Evolutionary conservation across 495 filamentous ascomycete species (phyloP), one percentile per base, ranked within the genome.

Genomic region (Talaromyces liani): DNA sequence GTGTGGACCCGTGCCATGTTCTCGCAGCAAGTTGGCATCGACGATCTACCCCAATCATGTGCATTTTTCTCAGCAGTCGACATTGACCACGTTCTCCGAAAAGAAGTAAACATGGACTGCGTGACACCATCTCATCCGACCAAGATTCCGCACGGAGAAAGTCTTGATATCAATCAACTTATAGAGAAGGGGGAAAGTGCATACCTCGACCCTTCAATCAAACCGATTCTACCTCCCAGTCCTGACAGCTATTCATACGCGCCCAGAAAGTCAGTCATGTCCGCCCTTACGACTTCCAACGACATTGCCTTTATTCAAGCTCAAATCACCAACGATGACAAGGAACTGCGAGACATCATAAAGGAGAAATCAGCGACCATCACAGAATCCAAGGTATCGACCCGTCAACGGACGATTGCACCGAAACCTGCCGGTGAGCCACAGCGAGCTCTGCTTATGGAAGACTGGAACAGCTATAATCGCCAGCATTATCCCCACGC

Each of bases 1-100:
- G 77, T 98, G 45, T 98, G 94, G 94, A 98, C 94, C 0, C 85
- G 94, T 47, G 92, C 91, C 63, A 95, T 98, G 88, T 98, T 98
- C 71, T 87, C 89, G 2, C 90, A 98, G 73, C 93, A 98, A 75
- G 90, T 98, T 65, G 94, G 94, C 47, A 98, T 98, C 66, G 78
- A 96, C 64, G 95, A 98, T 69, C 84, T 98, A 6, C 94, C 94
- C 2, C 94, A 97, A 71, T 85, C 87, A 4, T 96, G 92, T 68
- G 94, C 94, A 22, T 98, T 90, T 74, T 98, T 98, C 77, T 95
- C 90, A 2, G 92, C 94, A 1, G 86, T 98, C 20, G 94, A 98
- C 68, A 91, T 98, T 65, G 94, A 98, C 70, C 84, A 87, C 63
- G 92, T 98, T 8, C 82, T 98, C 16, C 88, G 94, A 39, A 98